A percentile compares a stretch with the other conserved stretches of the same genome.
phyloP scores from a whole-genome alignment of 495 filamentous ascomycete genomes.

The Schizothecium vesticola region DNA sequence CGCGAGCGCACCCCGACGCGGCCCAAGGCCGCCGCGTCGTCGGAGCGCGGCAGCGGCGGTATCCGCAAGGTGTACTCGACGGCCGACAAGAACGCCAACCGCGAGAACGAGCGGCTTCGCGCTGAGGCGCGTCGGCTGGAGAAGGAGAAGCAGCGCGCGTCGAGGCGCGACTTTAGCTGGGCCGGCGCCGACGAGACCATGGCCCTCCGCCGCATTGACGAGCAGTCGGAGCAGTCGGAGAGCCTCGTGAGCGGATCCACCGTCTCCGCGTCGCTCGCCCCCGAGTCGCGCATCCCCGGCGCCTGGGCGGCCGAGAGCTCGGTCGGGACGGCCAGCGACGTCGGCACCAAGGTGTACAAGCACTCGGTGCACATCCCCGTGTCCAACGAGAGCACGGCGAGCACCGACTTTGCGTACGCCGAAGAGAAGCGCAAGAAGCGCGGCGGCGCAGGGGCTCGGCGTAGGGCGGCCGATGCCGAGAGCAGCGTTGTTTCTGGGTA shows the following conservation, averaged over 20 bases:
- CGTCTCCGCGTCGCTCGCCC: neutral
- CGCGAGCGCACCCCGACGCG: conserved; percentile 43
- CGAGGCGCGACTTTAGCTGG: conserved; percentile 47
- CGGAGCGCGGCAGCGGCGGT: conserved; percentile 32
- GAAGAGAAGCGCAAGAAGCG: conserved; percentile 34
- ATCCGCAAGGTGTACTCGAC: conserved; percentile 54
- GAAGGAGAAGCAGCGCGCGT: conserved; percentile 38
- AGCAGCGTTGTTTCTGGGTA: neutral
- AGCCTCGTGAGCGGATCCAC: conserved; percentile 9
- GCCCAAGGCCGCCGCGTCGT: conserved; percentile 25
- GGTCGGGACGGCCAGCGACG: conserved; percentile 50
- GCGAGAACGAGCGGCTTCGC: conserved; percentile 43
- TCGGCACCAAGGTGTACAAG: conserved; percentile 75
- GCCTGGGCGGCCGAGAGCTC: conserved; percentile 55
- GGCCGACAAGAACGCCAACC: conserved; percentile 38
- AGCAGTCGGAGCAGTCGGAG: conserved; percentile 14
- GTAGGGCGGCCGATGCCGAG: conserved; percentile 6
- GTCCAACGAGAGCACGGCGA: conserved; percentile 11
- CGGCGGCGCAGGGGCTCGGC: conserved; percentile 21
- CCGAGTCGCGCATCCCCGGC: conserved; percentile 32
- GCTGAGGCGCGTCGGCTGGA: conserved; percentile 44
- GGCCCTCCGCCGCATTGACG: conserved; percentile 29
- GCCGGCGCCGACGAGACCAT: conserved; percentile 36
- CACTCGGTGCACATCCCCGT: conserved; percentile 73
- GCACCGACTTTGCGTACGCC: conserved; percentile 27